Evolutionary conservation across 73 alveolate species (phyloP).

Genomic region (Uronychia binucleata): DNA sequence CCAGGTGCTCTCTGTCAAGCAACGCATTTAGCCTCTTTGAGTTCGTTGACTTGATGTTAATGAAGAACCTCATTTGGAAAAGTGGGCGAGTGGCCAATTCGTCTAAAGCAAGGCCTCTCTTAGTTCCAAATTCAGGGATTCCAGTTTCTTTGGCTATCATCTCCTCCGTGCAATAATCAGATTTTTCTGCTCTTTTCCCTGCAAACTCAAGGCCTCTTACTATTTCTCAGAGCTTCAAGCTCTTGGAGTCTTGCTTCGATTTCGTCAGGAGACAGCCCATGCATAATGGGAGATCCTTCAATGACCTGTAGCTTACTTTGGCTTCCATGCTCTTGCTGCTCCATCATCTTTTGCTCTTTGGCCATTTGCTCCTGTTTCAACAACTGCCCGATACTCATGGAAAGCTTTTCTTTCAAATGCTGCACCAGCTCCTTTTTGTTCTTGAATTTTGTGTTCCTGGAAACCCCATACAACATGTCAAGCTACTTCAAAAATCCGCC

Average conservation of each 20-base stretch:
- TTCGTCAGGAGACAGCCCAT: background rate
- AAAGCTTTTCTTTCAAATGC: background rate
- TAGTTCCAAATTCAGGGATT: background rate
- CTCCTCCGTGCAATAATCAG: background rate
- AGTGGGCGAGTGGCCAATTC: background rate
- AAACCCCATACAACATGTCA: background rate
- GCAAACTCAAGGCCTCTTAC: background rate
- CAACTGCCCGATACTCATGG: background rate
- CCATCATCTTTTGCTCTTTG: background rate
- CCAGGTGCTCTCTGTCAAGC: background rate
- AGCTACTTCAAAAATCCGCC: background rate
- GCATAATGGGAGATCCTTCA: background rate
- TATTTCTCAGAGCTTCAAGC: background rate
- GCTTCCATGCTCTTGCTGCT: background rate
- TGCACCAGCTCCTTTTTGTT: background rate
- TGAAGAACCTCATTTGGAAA: background rate
- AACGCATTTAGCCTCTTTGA: background rate
- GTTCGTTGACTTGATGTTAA: background rate
- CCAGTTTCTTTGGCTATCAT: background rate
- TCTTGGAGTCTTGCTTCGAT: background rate
- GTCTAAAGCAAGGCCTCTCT: background rate
- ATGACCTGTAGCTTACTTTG: background rate
- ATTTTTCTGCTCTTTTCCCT: background rate
- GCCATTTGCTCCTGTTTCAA: background rate
- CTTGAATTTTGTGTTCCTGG: background rate